phyloP scores from a whole-genome alignment of 225 moss, liverwort and hornwort genomes.

The Straminergon stramineum region DNA sequence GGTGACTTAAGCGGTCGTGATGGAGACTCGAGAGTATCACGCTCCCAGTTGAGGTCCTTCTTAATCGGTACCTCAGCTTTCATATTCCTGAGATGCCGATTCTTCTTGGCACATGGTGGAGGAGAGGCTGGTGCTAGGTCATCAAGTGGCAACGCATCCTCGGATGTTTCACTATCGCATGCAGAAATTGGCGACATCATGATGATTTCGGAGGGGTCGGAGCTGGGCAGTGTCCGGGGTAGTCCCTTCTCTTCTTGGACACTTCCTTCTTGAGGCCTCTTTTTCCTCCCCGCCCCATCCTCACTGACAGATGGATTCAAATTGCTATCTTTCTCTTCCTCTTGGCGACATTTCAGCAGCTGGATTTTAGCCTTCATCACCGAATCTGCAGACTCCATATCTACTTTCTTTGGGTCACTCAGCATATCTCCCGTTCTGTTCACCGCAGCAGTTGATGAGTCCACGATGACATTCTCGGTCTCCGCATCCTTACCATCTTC shows the following conservation, averaged over 20 bases:
- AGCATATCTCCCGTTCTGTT: background rate
- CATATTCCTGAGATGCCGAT: background rate
- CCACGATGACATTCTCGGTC: background rate
- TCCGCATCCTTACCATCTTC: background rate
- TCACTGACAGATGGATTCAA: background rate
- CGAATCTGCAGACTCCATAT: background rate
- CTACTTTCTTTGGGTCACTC: background rate
- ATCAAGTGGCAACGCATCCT: constrained; percentile 5
- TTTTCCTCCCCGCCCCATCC: background rate
- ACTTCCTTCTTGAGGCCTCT: background rate
- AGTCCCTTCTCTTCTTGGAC: background rate
- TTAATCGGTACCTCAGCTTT: background rate
- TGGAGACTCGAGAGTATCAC: constrained; percentile 19
- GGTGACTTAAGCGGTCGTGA: constrained; percentile 32
- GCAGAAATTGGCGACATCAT: constrained; percentile 28
- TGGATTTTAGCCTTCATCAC: constrained; percentile 1
- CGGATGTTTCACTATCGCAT: constrained; percentile 22
- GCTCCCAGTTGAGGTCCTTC: constrained; percentile 17
- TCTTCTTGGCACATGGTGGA: background rate
- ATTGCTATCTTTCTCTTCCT: background rate
- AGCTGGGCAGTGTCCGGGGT: background rate
- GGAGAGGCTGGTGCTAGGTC: background rate
- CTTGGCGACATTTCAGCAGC: background rate
- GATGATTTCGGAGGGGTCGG: constrained; percentile 6
- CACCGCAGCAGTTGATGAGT: background rate